Evolutionary conservation across 2,329 filamentous ascomycete genomes (phyloP), one percentile per base, ranked within the genome.

Genomic region (Tetracladium maxilliforme): DNA sequence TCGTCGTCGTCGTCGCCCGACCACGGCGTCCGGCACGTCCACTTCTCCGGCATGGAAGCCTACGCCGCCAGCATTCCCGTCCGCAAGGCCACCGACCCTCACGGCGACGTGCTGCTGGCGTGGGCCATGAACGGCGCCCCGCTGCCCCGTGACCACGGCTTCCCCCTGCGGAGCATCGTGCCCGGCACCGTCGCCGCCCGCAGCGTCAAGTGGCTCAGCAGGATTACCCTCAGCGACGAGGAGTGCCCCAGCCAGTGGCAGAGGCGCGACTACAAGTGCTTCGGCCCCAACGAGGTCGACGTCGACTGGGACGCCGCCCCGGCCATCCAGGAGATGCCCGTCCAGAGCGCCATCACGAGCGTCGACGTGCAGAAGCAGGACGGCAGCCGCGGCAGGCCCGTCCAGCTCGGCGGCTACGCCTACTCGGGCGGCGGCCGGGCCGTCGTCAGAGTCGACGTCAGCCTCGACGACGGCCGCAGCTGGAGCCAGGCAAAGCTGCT

Each of bases 191-290:
- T 75, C 3, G 72, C 69, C 1, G 72, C 70, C 2, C 58, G 70
- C 3, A 70, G 65, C 6, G 71, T 76, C 33, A 78, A 78, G 38
- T 78, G 72, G 72, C 48, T 78, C 4, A 66, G 57, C 34, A 64
- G 61, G 27, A 66, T 77, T 25, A 56, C 63, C 1, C 49, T 77
- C 4, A 64, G 64, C 14, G 68, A 73, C 29, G 70, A 77, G 33
- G 72, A 78, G 43, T 70, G 65, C 35, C 47, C 55, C 3, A 67
- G 61, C 14, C 69, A 72, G 36, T 77, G 70, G 69, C 51, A 55
- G 21, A 57, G 66, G 13, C 58, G 64, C 11, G 73, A 79, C 41
- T 78, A 79, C 48, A 78, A 78, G 42, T 68, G 64, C 38, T 76
- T 78, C 30, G 69, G 71, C 0, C 71, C 72, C 4, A 74, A 74